Evolutionary conservation across 2,329 filamentous ascomycete species (phyloP), one percentile per base, ranked within the genome.

Genomic region (Sphaerostilbella broomeana): DNA sequence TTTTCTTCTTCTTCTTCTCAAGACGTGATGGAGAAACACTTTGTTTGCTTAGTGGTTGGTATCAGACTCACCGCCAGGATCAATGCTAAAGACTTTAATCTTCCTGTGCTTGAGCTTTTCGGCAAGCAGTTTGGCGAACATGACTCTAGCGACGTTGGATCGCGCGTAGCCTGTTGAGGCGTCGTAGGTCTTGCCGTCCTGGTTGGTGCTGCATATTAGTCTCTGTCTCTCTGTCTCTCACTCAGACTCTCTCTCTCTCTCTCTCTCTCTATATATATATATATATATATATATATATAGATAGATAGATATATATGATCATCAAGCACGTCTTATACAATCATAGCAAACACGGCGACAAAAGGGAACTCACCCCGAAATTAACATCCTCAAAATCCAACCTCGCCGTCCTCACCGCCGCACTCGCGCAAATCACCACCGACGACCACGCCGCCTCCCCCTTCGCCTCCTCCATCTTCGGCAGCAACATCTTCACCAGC

Each of bases 401-500:
- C 6, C 22, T n/a, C 8, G 35, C 40, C 12, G 15, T 5, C 15
- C 40, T 20, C 28, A 39, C 29, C 21, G 34, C 40, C 8, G 40
- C 38, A 24, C 40, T 42, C 1, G 29, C 28, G 17, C 34, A 36
- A 13, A 42, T 38, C 13, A 42, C 33, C 20, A 42, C 32, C n/a
- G 40, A 42, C 6, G 40, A 42, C 12, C 25, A 27, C 6, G 40
- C 35, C n/a, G 22, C 33, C 10, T 35, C 40, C 2, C 29, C 30
- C 41, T 27, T 13, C 10, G 40, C 40, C 2, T 29, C 30, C 41
- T 27, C 15, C 10, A 47, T 20, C 34, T 60, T 51, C 1, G 61
- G 53, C 29, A 67, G 66, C 21, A 75, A 54, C 1, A 74, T 58
- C 12, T 70, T 59, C 46, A 71, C 67, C 9, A 76, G 59, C 0